These are phyloP conservation scores for Cladobotryum protrusum DNA, from an alignment of 2,329 filamentous ascomycete species.

Conservation along the genomic window DNA sequence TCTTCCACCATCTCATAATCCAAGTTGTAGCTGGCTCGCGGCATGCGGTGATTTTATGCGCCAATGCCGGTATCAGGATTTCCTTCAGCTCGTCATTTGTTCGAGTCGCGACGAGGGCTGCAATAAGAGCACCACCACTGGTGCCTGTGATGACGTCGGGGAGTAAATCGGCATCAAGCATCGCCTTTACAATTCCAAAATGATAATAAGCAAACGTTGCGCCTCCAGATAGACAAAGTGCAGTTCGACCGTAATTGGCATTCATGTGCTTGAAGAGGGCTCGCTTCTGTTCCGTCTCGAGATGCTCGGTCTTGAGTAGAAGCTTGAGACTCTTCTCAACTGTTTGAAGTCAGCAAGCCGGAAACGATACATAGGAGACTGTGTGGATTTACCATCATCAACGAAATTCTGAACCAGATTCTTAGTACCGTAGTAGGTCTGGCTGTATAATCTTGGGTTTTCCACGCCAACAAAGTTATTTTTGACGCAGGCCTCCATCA, in stretches of 20 bases:
- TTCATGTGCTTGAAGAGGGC: conserved; percentile 80
- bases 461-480: conserved; percentile 96
- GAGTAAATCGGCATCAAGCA: conserved; percentile 77
- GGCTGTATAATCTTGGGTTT: conserved; percentile 89
- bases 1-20: conserved; percentile 81
- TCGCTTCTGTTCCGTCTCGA: conserved; percentile 69
- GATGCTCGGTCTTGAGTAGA: conserved; percentile 59
- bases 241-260: conserved; percentile 87
- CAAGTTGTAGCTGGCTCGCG: conserved; percentile 71
- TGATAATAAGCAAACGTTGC: conserved; percentile 97
- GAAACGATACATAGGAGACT: neutral
- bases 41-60: conserved; percentile 77
- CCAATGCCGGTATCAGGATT: conserved; percentile 80
- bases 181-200: conserved; percentile 83
- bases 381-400: conserved; percentile 59
- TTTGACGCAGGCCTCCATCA: conserved; percentile 90
- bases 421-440: conserved; percentile 98
- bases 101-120: conserved; percentile 77
- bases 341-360: conserved; percentile 20
- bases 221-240: conserved; percentile 86
- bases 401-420: conserved; percentile 84
- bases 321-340: conserved; percentile 62
- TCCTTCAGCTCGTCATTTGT: conserved; percentile 87
- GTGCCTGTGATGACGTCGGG: conserved; percentile 96
- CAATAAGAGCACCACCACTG: conserved; percentile 86